These are phyloP conservation scores for Eucalyptus guilfoylei DNA, from an alignment of 345 rosid species.

Conservation along the genomic window DNA sequence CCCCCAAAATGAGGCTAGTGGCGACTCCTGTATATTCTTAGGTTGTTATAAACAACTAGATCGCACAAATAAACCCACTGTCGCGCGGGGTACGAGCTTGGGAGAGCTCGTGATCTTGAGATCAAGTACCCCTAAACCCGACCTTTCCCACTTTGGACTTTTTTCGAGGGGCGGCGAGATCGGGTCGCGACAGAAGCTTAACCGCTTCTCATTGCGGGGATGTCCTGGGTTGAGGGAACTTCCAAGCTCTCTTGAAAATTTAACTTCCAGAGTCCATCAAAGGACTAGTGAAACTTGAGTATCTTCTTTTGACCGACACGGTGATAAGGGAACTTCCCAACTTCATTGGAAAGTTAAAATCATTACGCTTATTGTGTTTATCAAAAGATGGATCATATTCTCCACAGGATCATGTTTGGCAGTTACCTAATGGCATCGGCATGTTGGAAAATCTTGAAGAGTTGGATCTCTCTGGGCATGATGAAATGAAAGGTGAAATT, in stretches of 20 bases:
- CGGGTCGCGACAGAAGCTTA: neutral
- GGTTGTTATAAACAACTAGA: no score
- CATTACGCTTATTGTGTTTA: neutral
- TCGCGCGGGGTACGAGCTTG: no score
- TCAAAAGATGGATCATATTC: neutral
- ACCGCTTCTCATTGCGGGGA: neutral
- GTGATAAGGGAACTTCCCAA: neutral
- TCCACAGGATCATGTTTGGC: neutral
- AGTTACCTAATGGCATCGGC: neutral
- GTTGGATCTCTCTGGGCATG: neutral
- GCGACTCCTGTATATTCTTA: no score
- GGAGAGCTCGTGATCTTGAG: no score
- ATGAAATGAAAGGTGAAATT: neutral
- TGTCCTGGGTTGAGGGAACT: neutral
- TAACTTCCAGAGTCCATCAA: neutral
- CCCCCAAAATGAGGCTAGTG: no score
- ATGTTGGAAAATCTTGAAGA: neutral
- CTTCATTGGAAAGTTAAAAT: neutral
- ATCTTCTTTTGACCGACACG: rapidly evolving
- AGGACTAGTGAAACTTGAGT: neutral
- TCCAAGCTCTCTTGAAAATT: rapidly evolving
- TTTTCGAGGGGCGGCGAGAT: no score
- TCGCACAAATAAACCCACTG: no score
- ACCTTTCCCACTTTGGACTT: no score
- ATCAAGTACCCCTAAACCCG: neutral